These are phyloP conservation scores for Alnus glutinosa DNA, from an alignment of 306 rosid genomes.

Conservation along the genomic window DNA sequence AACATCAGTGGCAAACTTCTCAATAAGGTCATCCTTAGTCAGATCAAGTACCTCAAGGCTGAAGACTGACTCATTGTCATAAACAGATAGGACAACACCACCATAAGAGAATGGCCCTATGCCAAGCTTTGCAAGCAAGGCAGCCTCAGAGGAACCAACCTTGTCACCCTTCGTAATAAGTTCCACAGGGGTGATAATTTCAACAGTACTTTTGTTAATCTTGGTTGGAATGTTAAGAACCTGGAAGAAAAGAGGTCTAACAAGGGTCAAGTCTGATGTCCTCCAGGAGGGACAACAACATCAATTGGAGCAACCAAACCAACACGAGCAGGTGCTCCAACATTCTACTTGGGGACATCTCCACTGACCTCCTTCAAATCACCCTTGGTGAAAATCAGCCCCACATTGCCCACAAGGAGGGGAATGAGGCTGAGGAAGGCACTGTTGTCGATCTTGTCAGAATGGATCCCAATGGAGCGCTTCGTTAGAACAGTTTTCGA, in stretches of 20 bases:
- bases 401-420: constrained; percentile 87
- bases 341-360: constrained; percentile 96
- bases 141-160: constrained; percentile 95
- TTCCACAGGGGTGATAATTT: constrained; percentile 94
- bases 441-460: constrained; percentile 72
- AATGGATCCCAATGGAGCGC: constrained; percentile 62
- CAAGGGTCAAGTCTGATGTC: constrained; percentile 95
- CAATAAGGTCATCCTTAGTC: constrained; percentile 74
- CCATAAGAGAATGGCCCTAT: constrained; percentile 95
- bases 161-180: constrained; percentile 93
- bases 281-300: constrained; percentile 90
- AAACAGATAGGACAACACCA: constrained; percentile 66
- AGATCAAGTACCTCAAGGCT: constrained; percentile 87
- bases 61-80: constrained; percentile 80
- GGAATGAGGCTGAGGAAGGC: constrained; percentile 71
- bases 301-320: constrained; percentile 96
- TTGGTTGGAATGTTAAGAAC: constrained; percentile 86
- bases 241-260: constrained; percentile 75
- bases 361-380: constrained; percentile 94
- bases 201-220: constrained; percentile 94
- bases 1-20: constrained; percentile 74
- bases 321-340: constrained; percentile 99
- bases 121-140: constrained; percentile 88
- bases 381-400: constrained; percentile 87
- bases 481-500: constrained; percentile 32